phyloP scores from a whole-genome alignment of 2,329 filamentous ascomycete species.

The Drechmeria coniospora region DNA sequence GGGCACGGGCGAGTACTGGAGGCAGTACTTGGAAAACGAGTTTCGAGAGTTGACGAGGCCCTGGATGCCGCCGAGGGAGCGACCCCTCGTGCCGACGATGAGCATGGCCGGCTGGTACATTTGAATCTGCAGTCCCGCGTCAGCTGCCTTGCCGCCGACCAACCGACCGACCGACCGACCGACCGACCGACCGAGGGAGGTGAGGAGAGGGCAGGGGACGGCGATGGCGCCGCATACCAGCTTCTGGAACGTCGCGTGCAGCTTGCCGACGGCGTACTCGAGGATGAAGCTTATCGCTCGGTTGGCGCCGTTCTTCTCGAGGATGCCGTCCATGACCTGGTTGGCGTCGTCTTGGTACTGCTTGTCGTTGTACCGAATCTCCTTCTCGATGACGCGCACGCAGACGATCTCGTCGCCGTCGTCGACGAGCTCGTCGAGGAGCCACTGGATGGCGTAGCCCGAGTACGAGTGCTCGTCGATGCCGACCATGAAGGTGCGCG shows the following conservation, averaged over 20 bases:
- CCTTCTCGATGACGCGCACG: constrained; percentile 73
- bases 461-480: constrained; percentile 87
- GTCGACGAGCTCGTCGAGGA: constrained; percentile 81
- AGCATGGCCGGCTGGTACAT: constrained; percentile 86
- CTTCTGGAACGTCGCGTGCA: constrained; percentile 79
- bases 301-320: constrained; percentile 62
- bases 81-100: constrained; percentile 75
- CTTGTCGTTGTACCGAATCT: constrained; percentile 53
- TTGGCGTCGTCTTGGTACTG: constrained; percentile 65
- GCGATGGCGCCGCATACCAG: constrained; percentile 42
- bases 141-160: too few species aligned
- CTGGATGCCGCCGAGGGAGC: constrained; percentile 73
- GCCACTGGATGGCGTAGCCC: constrained; percentile 82
- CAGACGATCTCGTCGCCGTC: constrained; percentile 91
- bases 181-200: background rate
- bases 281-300: constrained; percentile 74
- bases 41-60: constrained; percentile 63
- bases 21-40: constrained; percentile 85
- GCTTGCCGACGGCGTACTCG: constrained; percentile 78
- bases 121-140: constrained; percentile 47
- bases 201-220: background rate
- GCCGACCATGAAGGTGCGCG: constrained; percentile 79
- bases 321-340: constrained; percentile 57
- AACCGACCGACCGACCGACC: too few species aligned
- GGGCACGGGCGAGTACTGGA: constrained; percentile 84